Evolutionary conservation across 2,329 filamentous ascomycete species (phyloP).

Genomic region (Colletotrichum costaricense): DNA sequence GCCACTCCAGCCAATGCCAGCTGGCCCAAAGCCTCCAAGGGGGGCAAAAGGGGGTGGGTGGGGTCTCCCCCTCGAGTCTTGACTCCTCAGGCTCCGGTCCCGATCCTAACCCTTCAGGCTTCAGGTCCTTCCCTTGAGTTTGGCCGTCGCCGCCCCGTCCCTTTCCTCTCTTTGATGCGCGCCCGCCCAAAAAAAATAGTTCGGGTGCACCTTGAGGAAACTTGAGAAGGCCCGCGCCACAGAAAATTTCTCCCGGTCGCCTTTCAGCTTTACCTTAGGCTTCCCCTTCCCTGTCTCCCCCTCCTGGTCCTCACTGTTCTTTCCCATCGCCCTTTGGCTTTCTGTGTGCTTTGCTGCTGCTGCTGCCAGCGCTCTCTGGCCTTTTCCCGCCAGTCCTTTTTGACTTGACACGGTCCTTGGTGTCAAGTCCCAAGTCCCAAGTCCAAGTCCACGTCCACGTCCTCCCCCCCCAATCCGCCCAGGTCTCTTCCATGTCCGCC

Average conservation of each 20-base stretch:
- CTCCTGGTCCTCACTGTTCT: conserved; percentile 12
- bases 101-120: too few species aligned
- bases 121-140: neutral
- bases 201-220: neutral
- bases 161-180: conserved; percentile 9
- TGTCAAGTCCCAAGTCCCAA: neutral
- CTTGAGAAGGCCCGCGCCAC: conserved; percentile 24
- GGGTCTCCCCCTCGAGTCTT: neutral
- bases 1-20: neutral
- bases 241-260: conserved; percentile 29
- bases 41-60: neutral
- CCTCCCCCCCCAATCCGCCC: conserved; percentile 22
- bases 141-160: neutral
- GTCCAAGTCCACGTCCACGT: conserved; percentile 15
- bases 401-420: conserved; percentile 8
- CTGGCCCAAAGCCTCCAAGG: neutral
- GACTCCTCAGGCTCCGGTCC: neutral
- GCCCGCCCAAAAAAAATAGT: neutral
- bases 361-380: conserved; percentile 7
- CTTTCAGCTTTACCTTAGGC: conserved; percentile 25
- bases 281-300: conserved; percentile 33
- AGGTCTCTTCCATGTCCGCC: conserved; percentile 36
- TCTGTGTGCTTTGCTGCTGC: conserved; percentile 1
- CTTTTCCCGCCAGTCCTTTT: neutral
- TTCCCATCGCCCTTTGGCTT: conserved; percentile 3